Percentiles rank a stretch among this genome's conserved stretches.
These are phyloP conservation scores for Cyberlindnera saturnus DNA, from an alignment of 805 yeast species.

Conservation along the genomic window DNA sequence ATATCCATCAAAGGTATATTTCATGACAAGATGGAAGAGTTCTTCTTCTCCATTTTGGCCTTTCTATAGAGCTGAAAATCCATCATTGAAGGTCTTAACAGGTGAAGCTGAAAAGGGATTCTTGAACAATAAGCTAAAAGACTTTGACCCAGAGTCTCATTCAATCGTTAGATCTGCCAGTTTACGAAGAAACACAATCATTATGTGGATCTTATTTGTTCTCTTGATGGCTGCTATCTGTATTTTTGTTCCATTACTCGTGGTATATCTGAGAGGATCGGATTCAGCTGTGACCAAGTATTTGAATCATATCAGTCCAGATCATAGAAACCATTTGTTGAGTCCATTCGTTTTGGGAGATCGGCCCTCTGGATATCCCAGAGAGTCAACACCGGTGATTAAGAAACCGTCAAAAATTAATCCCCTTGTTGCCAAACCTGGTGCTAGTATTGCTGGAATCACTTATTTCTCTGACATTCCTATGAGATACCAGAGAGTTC, in stretches of 20 bases:
- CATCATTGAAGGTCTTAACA: constrained; percentile 6
- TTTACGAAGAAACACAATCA: constrained; percentile 3
- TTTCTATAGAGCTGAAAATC: constrained; percentile 16
- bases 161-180: background rate
- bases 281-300: constrained; percentile 23
- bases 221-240: constrained; percentile 13
- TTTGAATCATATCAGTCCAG: constrained; percentile 23
- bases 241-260: constrained; percentile 14
- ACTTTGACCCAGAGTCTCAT: constrained; percentile 1
- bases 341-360: background rate
- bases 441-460: constrained; percentile 15
- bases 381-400: background rate
- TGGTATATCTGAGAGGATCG: constrained; percentile 29
- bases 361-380: background rate
- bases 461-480: constrained; percentile 29
- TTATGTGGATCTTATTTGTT: constrained; percentile 18
- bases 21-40: background rate
- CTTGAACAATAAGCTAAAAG: background rate
- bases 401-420: background rate
- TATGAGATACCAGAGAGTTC: constrained; percentile 27
- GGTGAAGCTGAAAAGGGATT: background rate
- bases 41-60: constrained; percentile 6
- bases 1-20: background rate
- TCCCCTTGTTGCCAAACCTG: constrained; percentile 1
- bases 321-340: constrained; percentile 20